Evolutionary conservation across 345 rosid genomes (phyloP), one percentile per base, ranked within the genome.

Genomic region (Populus ilicifolia): DNA sequence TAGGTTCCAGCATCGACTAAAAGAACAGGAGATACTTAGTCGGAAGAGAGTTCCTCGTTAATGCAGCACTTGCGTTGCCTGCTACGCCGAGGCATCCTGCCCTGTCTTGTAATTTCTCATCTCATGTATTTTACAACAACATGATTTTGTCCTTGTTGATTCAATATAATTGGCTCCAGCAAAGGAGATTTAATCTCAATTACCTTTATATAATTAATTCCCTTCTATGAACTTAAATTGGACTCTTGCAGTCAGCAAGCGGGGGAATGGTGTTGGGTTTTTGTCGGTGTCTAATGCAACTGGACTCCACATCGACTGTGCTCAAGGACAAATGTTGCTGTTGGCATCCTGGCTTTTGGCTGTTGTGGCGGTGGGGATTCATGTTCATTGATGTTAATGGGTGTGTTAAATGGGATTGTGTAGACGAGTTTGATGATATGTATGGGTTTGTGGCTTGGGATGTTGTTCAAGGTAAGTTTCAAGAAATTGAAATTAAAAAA

Each of bases 1-100:
- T 64, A 89, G 96, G 83, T 93, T 96, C 87, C 99, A 93, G 81
- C 98, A 96, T 84, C 93, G 98, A 72, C 86, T 96, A 38, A 93
- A 92, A 84, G 97, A 96, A 78, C 96, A 90, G 79, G 99, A 96
- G 88, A 90, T 92, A 59, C 97, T 92, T 63, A 90, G 93, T 79
- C 88, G 94, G 80, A 93, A 93, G 87, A 89, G 96, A 87, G 89
- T 91, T 79, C 92, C 89, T 78, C 93, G 92, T 33, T 90, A 77
- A 78, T 70, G 48, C 46, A 36, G 59, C 52, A 18, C 18, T 70
- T 50, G 8, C 43, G 52, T 11, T 74, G 30, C 74, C 76, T 12
- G 48, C 73, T 41, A 71, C 13, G 14, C 14, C 50, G 66, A 59
- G 75, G 70, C 75, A 63, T 48, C 73, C 48, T 41, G 29, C 17